Conservation (phyloP, 805 yeast species). For the Myxozyma nipponensis region DNA sequence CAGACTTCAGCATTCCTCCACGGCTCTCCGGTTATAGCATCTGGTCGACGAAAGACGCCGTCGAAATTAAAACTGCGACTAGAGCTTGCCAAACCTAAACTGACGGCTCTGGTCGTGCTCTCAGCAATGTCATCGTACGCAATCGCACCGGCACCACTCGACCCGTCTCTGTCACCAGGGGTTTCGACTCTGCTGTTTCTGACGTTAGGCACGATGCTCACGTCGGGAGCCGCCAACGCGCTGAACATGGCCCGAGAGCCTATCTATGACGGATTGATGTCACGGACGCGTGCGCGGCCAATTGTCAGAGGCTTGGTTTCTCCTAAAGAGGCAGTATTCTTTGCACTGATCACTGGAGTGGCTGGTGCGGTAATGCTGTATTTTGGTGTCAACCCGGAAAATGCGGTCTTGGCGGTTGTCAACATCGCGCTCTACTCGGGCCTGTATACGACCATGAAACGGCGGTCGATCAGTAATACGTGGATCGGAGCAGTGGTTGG, state of each 20-base stretch:
- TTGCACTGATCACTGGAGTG: conserved; percentile 72
- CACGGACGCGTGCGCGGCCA: conserved; percentile 82
- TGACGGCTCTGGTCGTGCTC: conserved; percentile 81
- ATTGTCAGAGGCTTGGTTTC: conserved; percentile 79
- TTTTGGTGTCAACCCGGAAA: conserved; percentile 81
- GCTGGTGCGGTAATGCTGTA: conserved; percentile 66
- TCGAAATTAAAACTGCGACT: conserved; percentile 43
- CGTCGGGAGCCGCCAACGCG: conserved; percentile 94
- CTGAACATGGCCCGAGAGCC: conserved; percentile 97
- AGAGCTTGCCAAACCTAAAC: conserved; percentile 83
- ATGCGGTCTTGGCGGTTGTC: conserved; percentile 71
- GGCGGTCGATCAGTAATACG: conserved; percentile 80
- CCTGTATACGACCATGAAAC: conserved; percentile 84
- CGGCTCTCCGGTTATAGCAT: not conserved
- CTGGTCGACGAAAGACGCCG: conserved; percentile 4
- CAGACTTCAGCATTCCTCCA: conserved; percentile 11
- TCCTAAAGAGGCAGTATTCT: conserved; percentile 70
- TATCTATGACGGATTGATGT: conserved; percentile 79
- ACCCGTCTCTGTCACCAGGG: conserved; percentile 33
- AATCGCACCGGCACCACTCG: conserved; percentile 69
- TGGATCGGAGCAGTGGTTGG: conserved; percentile 99
- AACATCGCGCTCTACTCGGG: conserved; percentile 85
- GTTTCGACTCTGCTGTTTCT: conserved; percentile 64
- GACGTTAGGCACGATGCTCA: conserved; percentile 78
- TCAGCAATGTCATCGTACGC: conserved; percentile 95